Evolutionary conservation across 2,329 filamentous ascomycete genomes (phyloP).

Genomic region (Fusarium tupiense): DNA sequence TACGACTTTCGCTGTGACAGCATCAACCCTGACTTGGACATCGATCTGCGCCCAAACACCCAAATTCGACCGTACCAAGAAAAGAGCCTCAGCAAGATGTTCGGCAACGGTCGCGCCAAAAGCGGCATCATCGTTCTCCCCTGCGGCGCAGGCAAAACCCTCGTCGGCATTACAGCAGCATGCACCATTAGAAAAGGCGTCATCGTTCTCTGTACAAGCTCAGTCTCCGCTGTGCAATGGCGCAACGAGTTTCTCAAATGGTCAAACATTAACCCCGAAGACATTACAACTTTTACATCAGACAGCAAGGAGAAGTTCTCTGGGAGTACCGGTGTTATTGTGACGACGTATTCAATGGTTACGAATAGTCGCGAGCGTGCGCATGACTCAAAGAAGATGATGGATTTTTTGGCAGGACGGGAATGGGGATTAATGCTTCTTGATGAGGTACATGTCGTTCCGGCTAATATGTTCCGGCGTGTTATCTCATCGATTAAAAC

Average conservation of each 20-base stretch:
- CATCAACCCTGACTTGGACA: conserved; percentile 88
- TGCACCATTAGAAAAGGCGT: conserved; percentile 98
- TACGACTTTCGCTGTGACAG: conserved; percentile 96
- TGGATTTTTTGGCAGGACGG: conserved; percentile 87
- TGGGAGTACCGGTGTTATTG: conserved; percentile 92
- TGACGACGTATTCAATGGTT: conserved; percentile 98
- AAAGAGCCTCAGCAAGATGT: conserved; percentile 98
- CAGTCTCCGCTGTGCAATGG: conserved; percentile 98
- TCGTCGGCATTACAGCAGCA: conserved; percentile 98
- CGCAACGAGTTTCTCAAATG: conserved; percentile 95
- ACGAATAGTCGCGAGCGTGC: conserved; percentile 85
- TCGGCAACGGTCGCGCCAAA: conserved; percentile 95
- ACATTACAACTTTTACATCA: conserved; percentile 94
- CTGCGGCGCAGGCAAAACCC: conserved; percentile 94
- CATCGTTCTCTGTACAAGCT: conserved; percentile 96
- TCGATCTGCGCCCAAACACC: conserved; percentile 88
- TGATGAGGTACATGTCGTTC: conserved; percentile 97
- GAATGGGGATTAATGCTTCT: conserved; percentile 99
- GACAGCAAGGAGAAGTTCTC: conserved; percentile 83
- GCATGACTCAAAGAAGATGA: conserved; percentile 95
- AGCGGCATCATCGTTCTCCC: conserved; percentile 97
- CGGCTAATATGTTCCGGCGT: conserved; percentile 95
- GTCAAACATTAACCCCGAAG: conserved; percentile 92
- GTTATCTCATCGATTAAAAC: conserved; percentile 93
- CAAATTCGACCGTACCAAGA: conserved; percentile 96